Conservation (phyloP, 129 eudicot species). For the Scalesia atractyloides region DNA sequence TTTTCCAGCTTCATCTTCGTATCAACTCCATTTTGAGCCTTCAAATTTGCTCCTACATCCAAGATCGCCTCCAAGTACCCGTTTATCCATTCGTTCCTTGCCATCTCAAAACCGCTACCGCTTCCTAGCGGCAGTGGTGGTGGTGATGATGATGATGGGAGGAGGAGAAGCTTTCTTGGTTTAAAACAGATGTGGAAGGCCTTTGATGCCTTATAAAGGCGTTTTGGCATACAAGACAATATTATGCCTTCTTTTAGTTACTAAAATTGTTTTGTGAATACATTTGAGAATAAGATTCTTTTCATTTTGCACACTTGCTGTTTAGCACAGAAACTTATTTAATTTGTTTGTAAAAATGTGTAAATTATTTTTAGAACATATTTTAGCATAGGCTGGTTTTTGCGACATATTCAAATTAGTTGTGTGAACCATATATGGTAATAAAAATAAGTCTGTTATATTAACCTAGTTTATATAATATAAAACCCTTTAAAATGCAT, state of each 20-base stretch:
- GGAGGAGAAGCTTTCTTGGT: slow-evolving; percentile 25
- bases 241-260: slow-evolving; percentile 31
- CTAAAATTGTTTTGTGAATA: slow-evolving; percentile 11
- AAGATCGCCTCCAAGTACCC: slow-evolving; percentile 77
- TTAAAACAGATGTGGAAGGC: slow-evolving; percentile 35
- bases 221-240: slow-evolving; percentile 28
- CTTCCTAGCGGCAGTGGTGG: slow-evolving; percentile 9
- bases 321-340: not conserved
- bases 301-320: slow-evolving; percentile 21
- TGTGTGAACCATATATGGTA: too few species aligned
- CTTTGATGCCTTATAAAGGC: slow-evolving; percentile 41
- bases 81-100: slow-evolving; percentile 66
- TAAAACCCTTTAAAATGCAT: not conserved
- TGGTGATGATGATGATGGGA: slow-evolving; percentile 15
- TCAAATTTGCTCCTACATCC: slow-evolving; percentile 53
- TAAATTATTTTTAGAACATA: not conserved
- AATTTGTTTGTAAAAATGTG: not conserved
- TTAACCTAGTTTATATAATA: not conserved
- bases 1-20: slow-evolving; percentile 52
- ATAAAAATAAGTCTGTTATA: too few species aligned
- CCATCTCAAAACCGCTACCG: slow-evolving; percentile 39
- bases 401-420: too few species aligned
- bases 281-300: slow-evolving; percentile 29
- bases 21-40: slow-evolving; percentile 45
- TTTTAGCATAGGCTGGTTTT: too few species aligned